Conservation (phyloP, 106 monocot species). For the Posidonia australis region DNA sequence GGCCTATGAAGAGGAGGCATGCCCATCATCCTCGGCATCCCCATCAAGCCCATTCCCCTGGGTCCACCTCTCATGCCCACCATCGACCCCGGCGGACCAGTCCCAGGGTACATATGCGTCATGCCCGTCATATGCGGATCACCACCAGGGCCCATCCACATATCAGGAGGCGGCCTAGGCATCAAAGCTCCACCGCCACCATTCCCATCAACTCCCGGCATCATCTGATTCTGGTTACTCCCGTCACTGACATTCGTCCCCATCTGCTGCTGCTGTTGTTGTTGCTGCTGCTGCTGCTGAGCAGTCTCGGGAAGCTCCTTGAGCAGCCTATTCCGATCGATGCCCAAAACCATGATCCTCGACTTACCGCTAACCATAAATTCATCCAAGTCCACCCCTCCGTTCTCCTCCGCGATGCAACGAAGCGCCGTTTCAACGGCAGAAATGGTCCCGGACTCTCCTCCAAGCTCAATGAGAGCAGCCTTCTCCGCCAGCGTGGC, state of each 20-base stretch:
- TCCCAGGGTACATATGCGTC: conserved; percentile 38
- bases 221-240: conserved; percentile 15
- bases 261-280: conserved; percentile 8
- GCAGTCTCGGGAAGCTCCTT: conserved; percentile 84
- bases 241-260: conserved; percentile 12
- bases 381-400: conserved; percentile 73
- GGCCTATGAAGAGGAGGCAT: conserved; percentile 36
- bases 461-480: conserved; percentile 57
- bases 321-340: conserved; percentile 69
- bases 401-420: conserved; percentile 58
- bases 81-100: conserved; percentile 19
- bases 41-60: conserved; percentile 55
- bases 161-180: conserved; percentile 28
- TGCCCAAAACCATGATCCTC: conserved; percentile 65
- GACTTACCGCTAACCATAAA: conserved; percentile 59
- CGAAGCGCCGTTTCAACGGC: conserved; percentile 68
- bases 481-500: conserved; percentile 47
- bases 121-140: conserved; percentile 40
- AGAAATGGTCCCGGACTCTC: conserved; percentile 46
- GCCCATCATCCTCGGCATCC: conserved; percentile 58
- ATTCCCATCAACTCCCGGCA: conserved; percentile 17
- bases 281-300: conserved; percentile 27
- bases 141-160: conserved; percentile 46
- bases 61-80: conserved; percentile 35
- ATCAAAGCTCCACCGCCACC: conserved; percentile 12